Base-by-base conservation (phyloP, 2,329 filamentous ascomycete species). In the Diaporthe sp. region DNA sequence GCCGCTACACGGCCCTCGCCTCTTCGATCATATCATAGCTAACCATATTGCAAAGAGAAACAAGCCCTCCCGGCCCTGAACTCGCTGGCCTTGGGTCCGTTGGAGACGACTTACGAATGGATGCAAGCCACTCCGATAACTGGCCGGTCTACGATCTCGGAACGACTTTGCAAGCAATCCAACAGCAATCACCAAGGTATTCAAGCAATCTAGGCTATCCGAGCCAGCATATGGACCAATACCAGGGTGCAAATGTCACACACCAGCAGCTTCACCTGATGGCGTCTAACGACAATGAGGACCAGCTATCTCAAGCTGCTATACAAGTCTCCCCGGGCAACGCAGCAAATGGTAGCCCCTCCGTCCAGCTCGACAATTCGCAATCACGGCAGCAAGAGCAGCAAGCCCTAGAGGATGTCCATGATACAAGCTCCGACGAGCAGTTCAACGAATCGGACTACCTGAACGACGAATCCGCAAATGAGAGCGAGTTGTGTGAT, bases 41-140 rank as follows among this genome's bases (percentile, higher is more conserved):
- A 69, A 50, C 45, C n/a, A n/a, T n/a, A 22, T n/a, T 45, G 8
- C 15, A 1, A n/a, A 64, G 73, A 50, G 70, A 69, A 17, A 50
- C 45, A 15, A 9, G 28, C 8, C 52, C 33, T 10, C 28, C 50
- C 15, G 55, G 22, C 17, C 22, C 70, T 30, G 75, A 76, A 9
- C 50, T 77, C n/a, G 76, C 76, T n/a, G 76, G 74, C n/a, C 35
- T 77, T 40, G 77, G 74, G 15, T 71, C 72, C 22, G 70, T 75
- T 28, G 67, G 60, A 17, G 45, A 68, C 22, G 47, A 40, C 22
- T 45, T 70, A 22, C 54, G 61, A 25, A n/a, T 69, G 66, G 47
- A 57, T 12, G 35, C 35, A 42, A 40, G 30, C 42, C 60, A 58
- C 12, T 25, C 57, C 15, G 52, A 13, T 19, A 30, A 19, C 22